Base-by-base conservation (phyloP, 2,329 filamentous ascomycete species). In the Exophiala alcalophila region DNA sequence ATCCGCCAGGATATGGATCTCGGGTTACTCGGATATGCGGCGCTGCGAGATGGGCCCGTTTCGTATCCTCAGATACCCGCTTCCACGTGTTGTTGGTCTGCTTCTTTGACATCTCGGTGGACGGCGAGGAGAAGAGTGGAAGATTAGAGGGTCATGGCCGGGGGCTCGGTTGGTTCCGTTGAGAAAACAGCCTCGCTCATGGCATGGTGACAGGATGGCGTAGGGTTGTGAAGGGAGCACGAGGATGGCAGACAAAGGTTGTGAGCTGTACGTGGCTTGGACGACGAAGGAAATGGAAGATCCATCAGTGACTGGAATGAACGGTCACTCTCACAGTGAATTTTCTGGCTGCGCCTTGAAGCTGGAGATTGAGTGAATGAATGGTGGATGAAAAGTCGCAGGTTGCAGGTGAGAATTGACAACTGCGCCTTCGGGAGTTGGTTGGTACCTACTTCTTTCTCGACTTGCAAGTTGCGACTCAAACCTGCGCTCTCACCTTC, bases 51-150 rank as follows among this genome's bases (percentile, higher is more conserved):
- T 31, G 27, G 25, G 25, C 31, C 16, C 18, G 43, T 32, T 41
- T 47, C 43, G 27, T 41, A 29, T 32, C 28, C 43, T 41, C 27
- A 31, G 21, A 26, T 21, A 32, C 23, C 30, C 32, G 25, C 38
- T 18, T 20, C 43, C 43, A 47, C 43, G 43, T 47, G 43, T 12
- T 18, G 3, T 30, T 30, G 26, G 12, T 23, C 15, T 15, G 29
- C 7, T 31, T 15, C 10, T n/a, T 20, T 10, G 15, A 16, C 21
- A n/a, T 16, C 16, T 32, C 9, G 9, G 14, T 32, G 18, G 26
- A 30, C 18, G 28, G 29, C 28, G 29, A 27, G 15, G 11, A 10
- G 29, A 28, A 40, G 37, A 7, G n/a, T n/a, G n/a, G n/a, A n/a
- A n/a, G 18, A 19, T 20, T 6, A 25, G 12, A n/a, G 12, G 16